Evolutionary conservation across 352 stramenopile species (phyloP).

Genomic region (Phytophthora citrophthora): DNA sequence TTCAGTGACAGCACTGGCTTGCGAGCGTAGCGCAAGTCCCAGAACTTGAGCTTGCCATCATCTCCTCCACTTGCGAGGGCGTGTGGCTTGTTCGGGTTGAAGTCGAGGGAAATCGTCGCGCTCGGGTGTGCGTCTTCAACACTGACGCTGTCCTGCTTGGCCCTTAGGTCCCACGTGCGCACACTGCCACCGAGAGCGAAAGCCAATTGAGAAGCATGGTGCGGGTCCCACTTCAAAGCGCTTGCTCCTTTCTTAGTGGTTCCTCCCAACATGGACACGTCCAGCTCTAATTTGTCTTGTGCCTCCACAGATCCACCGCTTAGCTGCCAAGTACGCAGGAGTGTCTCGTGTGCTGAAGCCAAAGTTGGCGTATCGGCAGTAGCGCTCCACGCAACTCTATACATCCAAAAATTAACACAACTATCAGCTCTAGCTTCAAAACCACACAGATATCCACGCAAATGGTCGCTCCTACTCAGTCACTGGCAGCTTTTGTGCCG

Average conservation of each 20-base stretch:
- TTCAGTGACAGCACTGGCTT: conserved; percentile 84
- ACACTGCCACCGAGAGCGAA: conserved; percentile 67
- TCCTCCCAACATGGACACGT: conserved; percentile 50
- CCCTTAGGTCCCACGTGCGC: conserved; percentile 79
- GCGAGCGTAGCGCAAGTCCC: conserved; percentile 91
- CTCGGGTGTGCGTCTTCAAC: conserved; percentile 70
- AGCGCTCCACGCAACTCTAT: conserved; percentile 53
- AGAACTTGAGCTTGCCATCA: conserved; percentile 97
- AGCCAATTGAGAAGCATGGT: conserved; percentile 71
- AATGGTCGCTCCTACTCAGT: conserved; percentile 40
- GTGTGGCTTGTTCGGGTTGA: conserved; percentile 98
- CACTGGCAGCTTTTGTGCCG: conserved; percentile 50
- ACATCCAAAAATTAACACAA: background rate
- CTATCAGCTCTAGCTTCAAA: conserved; percentile 1
- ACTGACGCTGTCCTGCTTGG: conserved; percentile 44
- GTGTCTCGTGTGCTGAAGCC: conserved; percentile 49
- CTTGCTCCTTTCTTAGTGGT: conserved; percentile 36
- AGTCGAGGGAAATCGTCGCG: conserved; percentile 92
- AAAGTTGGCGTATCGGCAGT: conserved; percentile 29
- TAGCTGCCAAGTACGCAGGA: conserved; percentile 65
- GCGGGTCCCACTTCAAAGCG: conserved; percentile 83
- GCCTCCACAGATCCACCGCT: conserved; percentile 34
- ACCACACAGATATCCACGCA: background rate
- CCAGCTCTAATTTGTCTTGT: conserved; percentile 55
- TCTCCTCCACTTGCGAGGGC: conserved; percentile 92